Percentiles rank a stretch among this genome's conserved stretches.
Conservation (phyloP, 345 rosid genomes). For the Citrus unshiu region DNA sequence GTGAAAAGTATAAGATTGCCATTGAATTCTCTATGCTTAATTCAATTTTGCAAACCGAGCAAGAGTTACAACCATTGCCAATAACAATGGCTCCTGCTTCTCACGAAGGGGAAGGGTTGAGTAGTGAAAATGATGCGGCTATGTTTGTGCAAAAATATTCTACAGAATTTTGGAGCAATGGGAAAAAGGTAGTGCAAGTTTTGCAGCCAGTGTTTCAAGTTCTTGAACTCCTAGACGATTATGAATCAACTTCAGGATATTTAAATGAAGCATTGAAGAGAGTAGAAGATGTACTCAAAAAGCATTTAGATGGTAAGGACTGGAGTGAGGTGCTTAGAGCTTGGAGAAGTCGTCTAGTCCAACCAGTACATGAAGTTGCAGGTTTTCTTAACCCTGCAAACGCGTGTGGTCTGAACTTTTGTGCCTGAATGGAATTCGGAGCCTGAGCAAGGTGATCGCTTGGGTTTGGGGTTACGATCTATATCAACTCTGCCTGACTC, state of each 20-base stretch:
- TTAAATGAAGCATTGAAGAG: constrained; percentile 8
- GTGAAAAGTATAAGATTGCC: neutral
- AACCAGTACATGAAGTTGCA: constrained; percentile 1
- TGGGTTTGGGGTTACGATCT: no score
- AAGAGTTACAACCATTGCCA: neutral
- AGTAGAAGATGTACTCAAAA: neutral
- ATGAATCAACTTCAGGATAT: constrained; percentile 10
- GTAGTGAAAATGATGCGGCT: neutral
- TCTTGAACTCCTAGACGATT: neutral
- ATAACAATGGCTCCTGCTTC: no score
- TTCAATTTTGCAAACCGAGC: neutral
- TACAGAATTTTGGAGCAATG: constrained; percentile 5
- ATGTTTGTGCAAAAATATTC: neutral
- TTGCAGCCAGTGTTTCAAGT: constrained; percentile 6
- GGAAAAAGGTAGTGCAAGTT: constrained; percentile 3
- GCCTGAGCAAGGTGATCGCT: no score
- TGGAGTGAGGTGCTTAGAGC: neutral
- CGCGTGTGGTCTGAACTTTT: neutral
- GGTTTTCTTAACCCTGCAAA: constrained; percentile 4
- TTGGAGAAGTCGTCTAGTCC: neutral
- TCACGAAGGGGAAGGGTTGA: neutral
- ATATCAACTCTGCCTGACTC: no score
- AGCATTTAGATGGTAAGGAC: neutral
- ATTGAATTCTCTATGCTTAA: neutral
- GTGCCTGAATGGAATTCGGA: no score